Percentiles rank a stretch among this genome's conserved stretches.
Conservation (phyloP, 2,329 filamentous ascomycete genomes). For the Herpotrichia juniperi region DNA sequence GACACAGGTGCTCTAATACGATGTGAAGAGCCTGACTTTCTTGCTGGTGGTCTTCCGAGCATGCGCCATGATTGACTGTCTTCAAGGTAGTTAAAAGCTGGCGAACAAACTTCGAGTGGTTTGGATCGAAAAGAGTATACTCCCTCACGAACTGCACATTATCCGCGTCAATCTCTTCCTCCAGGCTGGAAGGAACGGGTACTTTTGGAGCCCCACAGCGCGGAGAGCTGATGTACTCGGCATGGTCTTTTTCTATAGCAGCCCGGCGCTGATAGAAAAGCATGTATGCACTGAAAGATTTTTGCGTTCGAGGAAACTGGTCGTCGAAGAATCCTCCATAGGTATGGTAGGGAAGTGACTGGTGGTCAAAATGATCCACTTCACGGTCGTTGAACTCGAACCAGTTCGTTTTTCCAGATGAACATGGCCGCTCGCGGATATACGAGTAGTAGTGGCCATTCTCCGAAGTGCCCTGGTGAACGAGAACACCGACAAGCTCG, state of each 20-base stretch:
- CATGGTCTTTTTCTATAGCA: constrained; percentile 56
- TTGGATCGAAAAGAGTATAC: constrained; percentile 79
- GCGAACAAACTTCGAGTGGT: constrained; percentile 71
- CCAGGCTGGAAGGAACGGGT: constrained; percentile 51
- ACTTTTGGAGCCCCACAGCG: constrained; percentile 54
- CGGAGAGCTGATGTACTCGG: constrained; percentile 47
- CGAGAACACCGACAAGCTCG: constrained; percentile 91
- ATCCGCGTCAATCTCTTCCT: constrained; percentile 67
- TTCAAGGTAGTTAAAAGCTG: constrained; percentile 65
- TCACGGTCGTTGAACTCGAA: constrained; percentile 94
- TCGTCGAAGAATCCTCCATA: constrained; percentile 59
- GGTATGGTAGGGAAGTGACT: constrained; percentile 74
- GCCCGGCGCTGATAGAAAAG: constrained; percentile 90
- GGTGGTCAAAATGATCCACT: constrained; percentile 76
- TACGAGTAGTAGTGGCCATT: constrained; percentile 98
- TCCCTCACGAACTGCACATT: constrained; percentile 77
- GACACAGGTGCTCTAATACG: constrained; percentile 72
- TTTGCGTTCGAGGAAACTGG: constrained; percentile 31
- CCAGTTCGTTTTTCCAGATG: constrained; percentile 65
- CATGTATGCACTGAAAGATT: constrained; percentile 83
- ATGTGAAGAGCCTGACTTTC: constrained; percentile 61
- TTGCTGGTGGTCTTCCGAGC: constrained; percentile 54
- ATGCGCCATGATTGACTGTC: constrained; percentile 54
- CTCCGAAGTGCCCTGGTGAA: constrained; percentile 91
- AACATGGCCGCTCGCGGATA: constrained; percentile 76